Base-by-base conservation (phyloP, 345 rosid genomes). In the Eucalyptus cloeziana region DNA sequence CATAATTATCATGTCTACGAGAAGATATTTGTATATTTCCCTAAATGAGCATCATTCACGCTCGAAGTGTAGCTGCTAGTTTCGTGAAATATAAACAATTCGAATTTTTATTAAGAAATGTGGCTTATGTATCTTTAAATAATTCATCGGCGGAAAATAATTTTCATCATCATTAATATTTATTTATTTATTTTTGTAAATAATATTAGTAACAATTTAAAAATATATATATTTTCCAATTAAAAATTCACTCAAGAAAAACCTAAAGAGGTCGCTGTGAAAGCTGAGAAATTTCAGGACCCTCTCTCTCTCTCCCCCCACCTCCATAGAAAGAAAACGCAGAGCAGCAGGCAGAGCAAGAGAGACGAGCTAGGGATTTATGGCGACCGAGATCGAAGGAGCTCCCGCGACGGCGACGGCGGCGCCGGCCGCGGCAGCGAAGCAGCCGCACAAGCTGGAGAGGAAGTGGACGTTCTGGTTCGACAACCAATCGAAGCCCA, bases 401-500 rank as follows among this genome's bases (percentile, higher is more conserved):
- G 88, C 54, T 64, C 85, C 81, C 40, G 81, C 44, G 8, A 71
- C 83, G 9, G 15, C 27, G 27, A 30, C 89, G 2, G 76, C 91
- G 86, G 91, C 90, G 90, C 90, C 88, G 91, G 90, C 89, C 88
- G 91, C 90, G 90, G 90, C 79, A 15, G 93, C 90, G 87, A 92
- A 91, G 47, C 94, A 92, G 89, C 92, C 92, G 19, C 96, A 96
- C 92, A 95, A 95, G 92, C 92, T 97, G 51, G 97, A 97, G 86
- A 94, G 97, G 79, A 96, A 95, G 89, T 97, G 99, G 99, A 89
- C 97, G 11, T 96, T 97, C 89, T 97, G 99, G 99, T 95, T 92
- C 89, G 98, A 96, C 88, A 95, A 94, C 90, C 97, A 94, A 92
- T 96, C 97, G 40, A 97, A 96, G 89, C 91, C 94, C 47, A 95